These are phyloP conservation scores for Garcia nutans DNA, from an alignment of 345 rosid genomes.

Conservation along the genomic window DNA sequence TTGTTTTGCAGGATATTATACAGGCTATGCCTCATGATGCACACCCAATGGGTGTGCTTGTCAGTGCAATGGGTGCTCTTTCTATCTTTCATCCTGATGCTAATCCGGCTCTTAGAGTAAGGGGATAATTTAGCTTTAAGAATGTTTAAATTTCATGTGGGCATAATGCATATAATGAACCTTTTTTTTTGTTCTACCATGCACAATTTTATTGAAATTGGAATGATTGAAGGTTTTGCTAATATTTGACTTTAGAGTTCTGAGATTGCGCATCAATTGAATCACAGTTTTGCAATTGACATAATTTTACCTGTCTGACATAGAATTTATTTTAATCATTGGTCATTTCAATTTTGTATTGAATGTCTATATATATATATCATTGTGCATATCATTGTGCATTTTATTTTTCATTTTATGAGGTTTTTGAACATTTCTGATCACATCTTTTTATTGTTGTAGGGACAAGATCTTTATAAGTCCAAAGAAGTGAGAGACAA, in stretches of 20 bases:
- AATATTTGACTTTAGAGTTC: background rate
- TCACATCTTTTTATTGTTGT: background rate
- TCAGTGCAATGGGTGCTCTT: slow-evolving; percentile 97
- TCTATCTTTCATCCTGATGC: slow-evolving; percentile 98
- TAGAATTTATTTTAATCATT: background rate
- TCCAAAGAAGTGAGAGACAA: slow-evolving; percentile 90
- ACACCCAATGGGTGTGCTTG: slow-evolving; percentile 97
- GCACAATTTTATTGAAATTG: background rate
- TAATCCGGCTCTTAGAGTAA: slow-evolving; percentile 93
- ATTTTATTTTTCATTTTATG: background rate
- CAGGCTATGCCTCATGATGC: slow-evolving; percentile 99
- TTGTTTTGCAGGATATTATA: slow-evolving; percentile 72
- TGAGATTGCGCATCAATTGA: background rate
- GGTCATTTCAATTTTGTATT: background rate
- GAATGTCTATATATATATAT: background rate
- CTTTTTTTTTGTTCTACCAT: background rate
- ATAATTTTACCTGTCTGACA: background rate
- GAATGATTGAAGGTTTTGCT: background rate
- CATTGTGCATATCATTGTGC: background rate
- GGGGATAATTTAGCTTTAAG: slow-evolving; percentile 23
- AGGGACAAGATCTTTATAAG: slow-evolving; percentile 82
- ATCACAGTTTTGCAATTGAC: background rate
- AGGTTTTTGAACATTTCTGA: background rate
- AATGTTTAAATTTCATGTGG: background rate
- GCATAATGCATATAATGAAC: background rate